phyloP scores from a whole-genome alignment of 2,329 filamentous ascomycete species.

The Sphaerulina musiva region DNA sequence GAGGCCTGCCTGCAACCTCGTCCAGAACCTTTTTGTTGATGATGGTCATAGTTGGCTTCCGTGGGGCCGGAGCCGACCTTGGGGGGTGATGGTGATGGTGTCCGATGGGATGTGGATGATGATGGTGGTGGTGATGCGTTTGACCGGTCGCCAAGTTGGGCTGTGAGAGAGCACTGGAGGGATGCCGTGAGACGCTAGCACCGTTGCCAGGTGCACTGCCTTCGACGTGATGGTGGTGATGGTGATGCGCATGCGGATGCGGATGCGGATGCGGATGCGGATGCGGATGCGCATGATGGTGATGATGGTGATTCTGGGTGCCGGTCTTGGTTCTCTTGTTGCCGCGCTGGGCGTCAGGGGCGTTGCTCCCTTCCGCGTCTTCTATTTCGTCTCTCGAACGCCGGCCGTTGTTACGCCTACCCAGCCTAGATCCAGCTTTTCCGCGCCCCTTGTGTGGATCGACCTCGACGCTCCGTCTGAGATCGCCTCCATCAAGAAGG shows the following conservation, averaged over 20 bases:
- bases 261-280: conserved; percentile 43
- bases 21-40: conserved; percentile 65
- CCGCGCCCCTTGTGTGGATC: conserved; percentile 34
- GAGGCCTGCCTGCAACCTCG: conserved; percentile 61
- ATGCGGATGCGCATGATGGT: conserved; percentile 50
- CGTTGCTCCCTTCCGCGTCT: conserved; percentile 46
- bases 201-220: conserved; percentile 7
- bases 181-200: conserved; percentile 25
- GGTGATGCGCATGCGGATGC: conserved; percentile 42
- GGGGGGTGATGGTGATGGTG: conserved; percentile 36
- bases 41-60: conserved; percentile 60
- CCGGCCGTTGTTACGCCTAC: conserved; percentile 49
- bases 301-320: conserved; percentile 48
- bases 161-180: conserved; percentile 29
- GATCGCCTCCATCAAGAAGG: conserved; percentile 28
- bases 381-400: conserved; percentile 71
- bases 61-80: conserved; percentile 37
- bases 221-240: conserved; percentile 31
- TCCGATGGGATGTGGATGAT: conserved; percentile 34
- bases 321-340: conserved; percentile 54
- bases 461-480: conserved; percentile 20
- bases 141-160: conserved; percentile 26
- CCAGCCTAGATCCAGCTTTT: conserved; percentile 37
- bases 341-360: conserved; percentile 49
- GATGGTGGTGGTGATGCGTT: conserved; percentile 29